Evolutionary conservation across 139 green algal genomes (phyloP).

Genomic region (Trebouxia sp.): DNA sequence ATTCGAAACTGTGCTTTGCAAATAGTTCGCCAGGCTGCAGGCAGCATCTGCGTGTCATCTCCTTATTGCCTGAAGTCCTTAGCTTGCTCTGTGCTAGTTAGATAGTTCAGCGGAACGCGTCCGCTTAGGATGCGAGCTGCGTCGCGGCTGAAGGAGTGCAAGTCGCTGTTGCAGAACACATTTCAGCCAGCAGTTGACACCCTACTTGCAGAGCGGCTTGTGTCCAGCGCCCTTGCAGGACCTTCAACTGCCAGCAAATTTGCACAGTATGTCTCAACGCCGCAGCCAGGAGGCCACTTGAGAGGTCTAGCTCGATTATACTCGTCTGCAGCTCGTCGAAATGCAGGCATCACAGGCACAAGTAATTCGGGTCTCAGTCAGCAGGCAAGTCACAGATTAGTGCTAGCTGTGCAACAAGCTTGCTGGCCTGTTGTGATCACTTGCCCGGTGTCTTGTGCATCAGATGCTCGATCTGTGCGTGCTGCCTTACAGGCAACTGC

Average conservation of each 20-base stretch:
- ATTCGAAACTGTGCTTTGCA: background rate
- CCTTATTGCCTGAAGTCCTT: too few species aligned
- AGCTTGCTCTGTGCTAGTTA: too few species aligned
- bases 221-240: conserved; percentile 12
- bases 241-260: background rate
- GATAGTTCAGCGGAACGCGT: background rate
- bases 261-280: background rate
- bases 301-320: background rate
- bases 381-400: background rate
- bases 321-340: background rate
- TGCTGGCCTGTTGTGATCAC: too few species aligned
- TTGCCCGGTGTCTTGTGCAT: too few species aligned
- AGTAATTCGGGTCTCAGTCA: background rate
- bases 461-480: background rate
- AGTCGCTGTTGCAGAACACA: background rate
- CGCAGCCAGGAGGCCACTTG: background rate
- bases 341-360: background rate
- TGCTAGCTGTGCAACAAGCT: background rate
- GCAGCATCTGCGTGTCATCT: too few species aligned
- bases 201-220: background rate
- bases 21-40: too few species aligned
- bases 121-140: conserved; percentile 3
- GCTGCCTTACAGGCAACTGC: conserved; percentile 1
- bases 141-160: background rate
- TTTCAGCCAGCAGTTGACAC: background rate